These are phyloP conservation scores for Podospora tetraspora DNA, from an alignment of 495 filamentous ascomycete genomes.

Conservation along the genomic window DNA sequence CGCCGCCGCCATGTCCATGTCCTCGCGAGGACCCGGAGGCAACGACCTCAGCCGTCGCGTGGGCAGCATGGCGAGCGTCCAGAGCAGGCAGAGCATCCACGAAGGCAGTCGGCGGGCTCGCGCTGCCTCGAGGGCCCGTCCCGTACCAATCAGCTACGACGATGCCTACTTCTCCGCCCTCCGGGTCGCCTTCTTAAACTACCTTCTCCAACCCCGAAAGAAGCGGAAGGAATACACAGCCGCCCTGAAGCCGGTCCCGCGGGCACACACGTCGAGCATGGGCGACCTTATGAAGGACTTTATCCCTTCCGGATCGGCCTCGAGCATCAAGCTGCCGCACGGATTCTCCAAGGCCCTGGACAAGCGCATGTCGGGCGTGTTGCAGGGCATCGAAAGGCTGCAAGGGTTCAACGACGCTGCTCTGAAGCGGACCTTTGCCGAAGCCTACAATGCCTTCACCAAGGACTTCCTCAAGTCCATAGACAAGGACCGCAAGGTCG, in stretches of 20 bases:
- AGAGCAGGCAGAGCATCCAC: constrained; percentile 18
- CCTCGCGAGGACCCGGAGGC: constrained; percentile 27
- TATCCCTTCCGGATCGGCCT: constrained; percentile 37
- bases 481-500: constrained; percentile 90
- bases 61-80: constrained; percentile 38
- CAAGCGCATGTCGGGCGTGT: constrained; percentile 76
- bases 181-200: constrained; percentile 84
- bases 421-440: constrained; percentile 90
- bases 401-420: constrained; percentile 79
- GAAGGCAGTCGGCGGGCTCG: constrained; percentile 32
- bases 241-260: constrained; percentile 52
- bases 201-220: constrained; percentile 85
- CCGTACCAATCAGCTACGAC: constrained; percentile 47
- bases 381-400: constrained; percentile 58
- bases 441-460: constrained; percentile 63
- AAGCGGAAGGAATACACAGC: constrained; percentile 80
- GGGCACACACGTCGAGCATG: constrained; percentile 65
- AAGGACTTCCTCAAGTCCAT: constrained; percentile 77
- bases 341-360: constrained; percentile 62
- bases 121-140: constrained; percentile 34
- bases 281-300: constrained; percentile 58
- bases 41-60: constrained; percentile 38
- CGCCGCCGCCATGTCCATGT: constrained; percentile 39
- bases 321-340: constrained; percentile 43
- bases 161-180: constrained; percentile 89